phyloP scores from a whole-genome alignment of 2,329 filamentous ascomycete species.

The Phialocephala subalpina region DNA sequence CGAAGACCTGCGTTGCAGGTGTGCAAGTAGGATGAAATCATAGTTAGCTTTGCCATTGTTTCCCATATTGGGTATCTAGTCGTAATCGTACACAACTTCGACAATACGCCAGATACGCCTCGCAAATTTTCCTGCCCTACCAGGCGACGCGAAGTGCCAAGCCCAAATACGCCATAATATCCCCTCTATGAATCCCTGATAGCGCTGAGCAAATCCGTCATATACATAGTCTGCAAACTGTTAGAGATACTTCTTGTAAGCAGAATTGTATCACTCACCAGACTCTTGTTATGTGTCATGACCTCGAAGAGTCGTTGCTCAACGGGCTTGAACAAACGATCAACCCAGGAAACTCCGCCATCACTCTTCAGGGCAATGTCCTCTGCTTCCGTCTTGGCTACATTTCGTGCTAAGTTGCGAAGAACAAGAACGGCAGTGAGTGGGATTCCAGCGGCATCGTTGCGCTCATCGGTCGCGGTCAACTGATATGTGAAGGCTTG shows the following conservation, averaged over 20 bases:
- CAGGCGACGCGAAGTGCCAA: not conserved
- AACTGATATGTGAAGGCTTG: conserved; percentile 63
- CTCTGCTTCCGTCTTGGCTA: conserved; percentile 67
- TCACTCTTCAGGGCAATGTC: conserved; percentile 59
- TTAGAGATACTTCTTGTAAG: conserved; percentile 1
- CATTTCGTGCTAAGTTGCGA: conserved; percentile 77
- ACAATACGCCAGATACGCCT: conserved; percentile 2
- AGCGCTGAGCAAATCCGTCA: conserved; percentile 29
- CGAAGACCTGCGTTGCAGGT: not conserved
- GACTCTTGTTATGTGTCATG: conserved; percentile 71
- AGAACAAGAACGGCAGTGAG: conserved; percentile 80
- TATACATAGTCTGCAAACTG: conserved; percentile 20
- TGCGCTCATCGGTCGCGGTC: conserved; percentile 61
- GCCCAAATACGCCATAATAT: conserved; percentile 9
- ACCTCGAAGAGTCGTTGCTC: conserved; percentile 72
- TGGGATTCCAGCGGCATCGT: conserved; percentile 79
- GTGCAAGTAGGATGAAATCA: not conserved
- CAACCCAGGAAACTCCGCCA: conserved; percentile 68
- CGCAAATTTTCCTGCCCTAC: not conserved
- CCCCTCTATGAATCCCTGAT: conserved; percentile 28
- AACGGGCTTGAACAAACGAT: conserved; percentile 71
- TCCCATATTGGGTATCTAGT: conserved; percentile 1
- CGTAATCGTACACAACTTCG: conserved; percentile 4
- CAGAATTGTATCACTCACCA: conserved; percentile 52
- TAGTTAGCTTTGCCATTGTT: not conserved